Evolutionary conservation across 345 rosid species (phyloP).

Genomic region (Diplotaxis tenuifolia): DNA sequence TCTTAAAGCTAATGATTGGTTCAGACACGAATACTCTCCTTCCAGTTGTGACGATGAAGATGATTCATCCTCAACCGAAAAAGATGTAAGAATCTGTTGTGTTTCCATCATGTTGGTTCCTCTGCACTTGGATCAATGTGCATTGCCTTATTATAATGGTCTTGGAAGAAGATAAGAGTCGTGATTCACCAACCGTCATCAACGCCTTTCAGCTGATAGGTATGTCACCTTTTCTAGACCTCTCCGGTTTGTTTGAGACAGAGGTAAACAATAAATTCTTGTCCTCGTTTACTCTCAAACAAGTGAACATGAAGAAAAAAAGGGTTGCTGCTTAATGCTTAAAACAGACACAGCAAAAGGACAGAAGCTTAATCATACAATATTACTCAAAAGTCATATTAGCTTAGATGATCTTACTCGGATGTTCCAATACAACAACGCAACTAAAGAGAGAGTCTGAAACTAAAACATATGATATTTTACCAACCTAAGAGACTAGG

Average conservation of each 20-base stretch:
- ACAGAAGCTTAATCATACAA: no score
- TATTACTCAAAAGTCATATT: not conserved
- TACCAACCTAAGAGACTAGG: not conserved
- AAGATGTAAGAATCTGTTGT: no score
- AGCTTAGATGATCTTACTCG: not conserved
- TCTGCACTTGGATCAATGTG: no score
- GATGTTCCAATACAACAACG: not conserved
- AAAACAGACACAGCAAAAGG: no score
- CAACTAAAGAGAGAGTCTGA: not conserved
- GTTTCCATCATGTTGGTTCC: no score
- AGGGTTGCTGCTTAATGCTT: not conserved
- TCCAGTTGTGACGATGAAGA: conserved; percentile 50
- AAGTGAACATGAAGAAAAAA: not conserved
- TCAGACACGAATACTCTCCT: conserved; percentile 58
- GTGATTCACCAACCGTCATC: conserved; percentile 49
- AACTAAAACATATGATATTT: not conserved
- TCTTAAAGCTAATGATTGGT: conserved; percentile 73
- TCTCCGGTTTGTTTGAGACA: conserved; percentile 84
- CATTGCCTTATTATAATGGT: no score
- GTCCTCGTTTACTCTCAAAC: not conserved
- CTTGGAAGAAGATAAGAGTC: no score
- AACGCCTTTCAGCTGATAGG: conserved; percentile 91
- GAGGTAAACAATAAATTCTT: conserved; percentile 49
- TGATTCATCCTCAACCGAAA: conserved; percentile 47
- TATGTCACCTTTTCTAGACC: conserved; percentile 86